A percentile compares a stretch with the other conserved stretches of the same genome.
Evolutionary conservation across 257 asterid genomes (phyloP).

Genomic region (Cruciata laevipes): DNA sequence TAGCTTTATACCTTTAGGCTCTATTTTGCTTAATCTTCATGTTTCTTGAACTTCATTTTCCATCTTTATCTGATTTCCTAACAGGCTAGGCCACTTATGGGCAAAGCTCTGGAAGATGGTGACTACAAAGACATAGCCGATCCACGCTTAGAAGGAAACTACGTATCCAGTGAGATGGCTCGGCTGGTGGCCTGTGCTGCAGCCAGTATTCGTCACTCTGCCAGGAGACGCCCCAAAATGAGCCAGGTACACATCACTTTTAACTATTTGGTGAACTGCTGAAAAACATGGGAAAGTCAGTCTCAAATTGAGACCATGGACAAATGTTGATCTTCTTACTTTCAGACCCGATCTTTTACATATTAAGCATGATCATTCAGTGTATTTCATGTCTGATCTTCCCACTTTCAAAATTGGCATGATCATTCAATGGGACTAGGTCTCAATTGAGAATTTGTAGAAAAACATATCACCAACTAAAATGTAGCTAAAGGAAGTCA

Average conservation of each 20-base stretch:
- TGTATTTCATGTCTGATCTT: too few relatives aligned
- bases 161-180: constrained; percentile 40
- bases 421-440: too few relatives aligned
- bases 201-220: constrained; percentile 80
- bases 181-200: constrained; percentile 64
- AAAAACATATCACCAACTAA: too few relatives aligned
- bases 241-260: constrained; percentile 47
- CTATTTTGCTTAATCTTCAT: background rate
- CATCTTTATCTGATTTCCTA: background rate
- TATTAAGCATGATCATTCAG: too few relatives aligned
- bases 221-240: constrained; percentile 89
- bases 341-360: too few relatives aligned
- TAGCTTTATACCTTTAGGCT: background rate
- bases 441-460: too few relatives aligned
- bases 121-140: constrained; percentile 49
- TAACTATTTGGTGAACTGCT: too few relatives aligned
- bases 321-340: too few relatives aligned
- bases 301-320: too few relatives aligned
- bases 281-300: too few relatives aligned
- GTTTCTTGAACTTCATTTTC: background rate
- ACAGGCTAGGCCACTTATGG: constrained; percentile 70
- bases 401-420: too few relatives aligned
- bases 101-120: constrained; percentile 60
- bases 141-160: constrained; percentile 57
- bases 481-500: background rate